These are phyloP conservation scores for Zoysia matrella DNA, from an alignment of 202 grass and related monocot genomes.

Conservation along the genomic window DNA sequence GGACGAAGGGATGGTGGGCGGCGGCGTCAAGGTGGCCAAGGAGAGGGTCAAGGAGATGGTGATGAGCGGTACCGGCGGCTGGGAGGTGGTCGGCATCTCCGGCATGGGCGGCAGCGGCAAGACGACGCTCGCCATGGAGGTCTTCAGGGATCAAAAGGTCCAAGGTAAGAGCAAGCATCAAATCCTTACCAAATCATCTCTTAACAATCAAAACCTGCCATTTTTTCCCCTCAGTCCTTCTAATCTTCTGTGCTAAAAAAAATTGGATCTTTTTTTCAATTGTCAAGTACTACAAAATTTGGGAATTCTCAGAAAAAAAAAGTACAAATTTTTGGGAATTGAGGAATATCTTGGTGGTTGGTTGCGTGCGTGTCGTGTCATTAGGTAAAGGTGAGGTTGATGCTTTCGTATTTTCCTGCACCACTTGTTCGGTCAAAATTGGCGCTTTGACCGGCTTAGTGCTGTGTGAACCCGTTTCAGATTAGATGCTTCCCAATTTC, in stretches of 20 bases:
- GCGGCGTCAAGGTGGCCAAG: constrained; percentile 66
- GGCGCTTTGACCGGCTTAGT: constrained; percentile 57
- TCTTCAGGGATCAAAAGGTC: constrained; percentile 78
- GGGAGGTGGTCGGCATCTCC: constrained; percentile 82
- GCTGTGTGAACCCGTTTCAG: neutral
- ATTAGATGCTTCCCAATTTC: constrained; percentile 24
- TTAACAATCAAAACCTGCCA: neutral
- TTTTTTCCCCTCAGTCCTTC: neutral
- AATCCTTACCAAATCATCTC: constrained; percentile 13
- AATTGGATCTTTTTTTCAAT: constrained; percentile 23
- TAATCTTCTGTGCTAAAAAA: neutral
- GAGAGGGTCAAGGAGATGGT: constrained; percentile 92
- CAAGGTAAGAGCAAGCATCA: constrained; percentile 61
- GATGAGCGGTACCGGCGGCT: constrained; percentile 62
- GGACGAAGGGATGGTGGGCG: constrained; percentile 35
- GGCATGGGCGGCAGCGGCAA: constrained; percentile 98
- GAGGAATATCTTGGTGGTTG: constrained; percentile 31
- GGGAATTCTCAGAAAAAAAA: neutral
- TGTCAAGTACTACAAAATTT: neutral
- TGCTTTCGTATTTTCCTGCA: constrained; percentile 28
- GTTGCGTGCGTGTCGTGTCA: constrained; percentile 30
- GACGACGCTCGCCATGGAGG: constrained; percentile 92
- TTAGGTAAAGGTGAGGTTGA: constrained; percentile 45
- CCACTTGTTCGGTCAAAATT: constrained; percentile 59
- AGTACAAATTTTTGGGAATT: no score